These are phyloP conservation scores for Lentinula edodes DNA, from an alignment of 768 basidiomycete genomes.

Conservation along the genomic window DNA sequence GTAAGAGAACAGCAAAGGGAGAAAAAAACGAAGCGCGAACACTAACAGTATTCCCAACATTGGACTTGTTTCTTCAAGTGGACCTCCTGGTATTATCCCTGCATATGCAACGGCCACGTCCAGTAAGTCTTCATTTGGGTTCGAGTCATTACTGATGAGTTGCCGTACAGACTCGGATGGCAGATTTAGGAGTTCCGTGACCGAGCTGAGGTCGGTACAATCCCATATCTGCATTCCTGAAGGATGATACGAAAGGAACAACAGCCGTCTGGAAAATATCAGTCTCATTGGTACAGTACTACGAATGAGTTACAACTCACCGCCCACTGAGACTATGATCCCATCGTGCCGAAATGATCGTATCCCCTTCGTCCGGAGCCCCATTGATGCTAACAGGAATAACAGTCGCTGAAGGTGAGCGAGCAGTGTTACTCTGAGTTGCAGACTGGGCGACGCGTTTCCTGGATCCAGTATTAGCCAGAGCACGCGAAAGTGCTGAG, in stretches of 20 bases:
- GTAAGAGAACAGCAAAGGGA: background rate
- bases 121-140: background rate
- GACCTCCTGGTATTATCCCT: background rate
- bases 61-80: background rate
- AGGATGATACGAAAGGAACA: constrained; percentile 45
- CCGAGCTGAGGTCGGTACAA: constrained; percentile 41
- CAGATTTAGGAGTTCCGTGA: constrained; percentile 52
- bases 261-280: constrained; percentile 30
- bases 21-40: background rate
- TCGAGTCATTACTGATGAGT: background rate
- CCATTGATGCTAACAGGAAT: constrained; percentile 19
- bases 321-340: constrained; percentile 21
- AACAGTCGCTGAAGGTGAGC: constrained; percentile 10
- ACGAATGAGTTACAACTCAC: constrained; percentile 11
- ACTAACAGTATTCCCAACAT: constrained; percentile 2
- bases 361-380: constrained; percentile 20
- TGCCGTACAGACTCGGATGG: background rate
- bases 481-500: background rate
- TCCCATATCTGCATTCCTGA: constrained; percentile 58
- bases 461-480: background rate
- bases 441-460: background rate
- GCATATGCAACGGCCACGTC: constrained; percentile 1
- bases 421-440: background rate
- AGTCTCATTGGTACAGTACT: background rate
- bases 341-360: constrained; percentile 41